Evolutionary conservation across 2,329 filamentous ascomycete genomes (phyloP).

Genomic region (Calonectria pseudoturangicola): DNA sequence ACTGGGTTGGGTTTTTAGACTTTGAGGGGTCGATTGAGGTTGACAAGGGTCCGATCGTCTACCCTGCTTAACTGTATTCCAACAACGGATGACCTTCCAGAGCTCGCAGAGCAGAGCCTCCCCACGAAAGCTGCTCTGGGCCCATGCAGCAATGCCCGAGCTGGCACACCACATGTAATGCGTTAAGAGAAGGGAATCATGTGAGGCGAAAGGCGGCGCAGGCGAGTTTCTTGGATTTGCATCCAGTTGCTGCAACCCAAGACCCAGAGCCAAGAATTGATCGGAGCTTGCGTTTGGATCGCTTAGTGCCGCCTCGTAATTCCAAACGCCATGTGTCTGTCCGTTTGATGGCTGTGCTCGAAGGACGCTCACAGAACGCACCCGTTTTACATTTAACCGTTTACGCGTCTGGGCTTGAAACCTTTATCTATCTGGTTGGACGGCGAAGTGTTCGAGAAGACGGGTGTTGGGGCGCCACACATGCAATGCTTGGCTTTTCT

Average conservation of each 20-base stretch:
- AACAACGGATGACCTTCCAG: neutral
- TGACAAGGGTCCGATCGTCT: no score
- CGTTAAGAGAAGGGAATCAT: neutral
- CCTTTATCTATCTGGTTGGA: neutral
- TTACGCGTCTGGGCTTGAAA: neutral
- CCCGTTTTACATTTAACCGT: constrained; percentile 20
- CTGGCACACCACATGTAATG: neutral
- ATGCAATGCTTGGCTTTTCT: neutral
- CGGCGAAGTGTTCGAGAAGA: neutral
- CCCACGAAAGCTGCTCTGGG: neutral
- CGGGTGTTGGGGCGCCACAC: neutral
- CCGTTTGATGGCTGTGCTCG: constrained; percentile 7
- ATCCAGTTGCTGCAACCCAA: neutral
- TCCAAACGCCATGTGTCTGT: constrained; percentile 6
- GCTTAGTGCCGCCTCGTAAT: constrained; percentile 5
- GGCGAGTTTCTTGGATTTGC: no score
- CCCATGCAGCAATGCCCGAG: neutral
- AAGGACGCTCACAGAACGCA: neutral
- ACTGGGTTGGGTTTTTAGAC: neutral
- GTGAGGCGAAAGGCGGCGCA: neutral
- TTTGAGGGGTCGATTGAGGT: constrained; percentile 3
- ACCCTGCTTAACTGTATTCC: no score
- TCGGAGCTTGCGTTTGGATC: neutral
- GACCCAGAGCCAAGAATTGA: neutral
- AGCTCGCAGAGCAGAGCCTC: neutral